These are phyloP conservation scores for Umbellularia californica DNA, from an alignment of 164 flowering plant genomes.

Conservation along the genomic window DNA sequence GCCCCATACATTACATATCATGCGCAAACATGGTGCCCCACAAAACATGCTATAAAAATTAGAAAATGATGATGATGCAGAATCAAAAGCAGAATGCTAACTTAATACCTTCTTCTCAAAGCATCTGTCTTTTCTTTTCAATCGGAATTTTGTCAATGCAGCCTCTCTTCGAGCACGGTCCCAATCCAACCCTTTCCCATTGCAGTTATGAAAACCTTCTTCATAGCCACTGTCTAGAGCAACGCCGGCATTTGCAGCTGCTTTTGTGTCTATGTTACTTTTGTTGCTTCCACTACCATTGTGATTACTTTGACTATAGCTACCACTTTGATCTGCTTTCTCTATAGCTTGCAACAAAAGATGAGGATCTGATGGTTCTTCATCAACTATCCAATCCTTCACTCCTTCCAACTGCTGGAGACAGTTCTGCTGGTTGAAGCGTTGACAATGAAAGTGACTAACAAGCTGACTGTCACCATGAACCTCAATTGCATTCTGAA, in stretches of 20 bases:
- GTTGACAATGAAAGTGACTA: slow-evolving; percentile 1
- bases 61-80: not conserved
- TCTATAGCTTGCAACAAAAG: not conserved
- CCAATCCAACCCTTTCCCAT: slow-evolving; percentile 19
- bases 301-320: slow-evolving; percentile 2
- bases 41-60: too few species aligned
- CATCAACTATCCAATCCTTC: slow-evolving; percentile 3
- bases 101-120: slow-evolving; percentile 47
- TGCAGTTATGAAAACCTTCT: slow-evolving; percentile 15
- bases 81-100: not conserved
- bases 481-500: slow-evolving; percentile 6
- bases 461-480: slow-evolving; percentile 7
- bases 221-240: slow-evolving; percentile 19
- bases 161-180: slow-evolving; percentile 42
- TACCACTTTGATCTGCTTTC: slow-evolving; percentile 6
- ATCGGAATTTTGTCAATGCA: slow-evolving; percentile 41
- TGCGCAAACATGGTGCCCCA: not conserved
- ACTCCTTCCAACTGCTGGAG: slow-evolving; percentile 1
- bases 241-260: slow-evolving; percentile 11
- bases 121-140: slow-evolving; percentile 55
- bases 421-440: slow-evolving; percentile 1
- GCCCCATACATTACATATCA: not conserved
- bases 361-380: slow-evolving; percentile 9
- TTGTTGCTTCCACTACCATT: slow-evolving; percentile 22
- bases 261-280: slow-evolving; percentile 15